These are phyloP conservation scores for Chlorella vulgaris DNA, from an alignment of 139 green algal genomes.

Conservation along the genomic window DNA sequence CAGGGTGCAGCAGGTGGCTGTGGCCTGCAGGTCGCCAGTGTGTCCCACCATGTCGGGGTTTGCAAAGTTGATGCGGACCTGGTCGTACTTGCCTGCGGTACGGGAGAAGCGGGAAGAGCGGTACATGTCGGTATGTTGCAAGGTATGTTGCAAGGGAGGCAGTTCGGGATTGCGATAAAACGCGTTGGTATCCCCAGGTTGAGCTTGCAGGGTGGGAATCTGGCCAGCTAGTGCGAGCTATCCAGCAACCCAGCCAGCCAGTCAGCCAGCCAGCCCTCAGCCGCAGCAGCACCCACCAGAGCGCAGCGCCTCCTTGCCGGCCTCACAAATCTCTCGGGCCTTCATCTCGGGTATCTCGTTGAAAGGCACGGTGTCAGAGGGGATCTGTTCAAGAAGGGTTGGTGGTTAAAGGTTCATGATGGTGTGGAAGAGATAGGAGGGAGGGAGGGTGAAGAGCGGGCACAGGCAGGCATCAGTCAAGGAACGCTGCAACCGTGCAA, in stretches of 20 bases:
- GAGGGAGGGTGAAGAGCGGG: too few relatives aligned
- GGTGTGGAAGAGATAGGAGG: too few relatives aligned
- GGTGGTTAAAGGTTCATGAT: not conserved
- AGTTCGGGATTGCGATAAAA: too few relatives aligned
- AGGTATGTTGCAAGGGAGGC: too few relatives aligned
- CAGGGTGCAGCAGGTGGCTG: slow-evolving; percentile 60
- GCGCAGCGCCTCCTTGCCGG: slow-evolving; percentile 84
- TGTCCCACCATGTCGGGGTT: slow-evolving; percentile 88
- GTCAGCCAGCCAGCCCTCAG: too few relatives aligned
- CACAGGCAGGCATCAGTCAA: too few relatives aligned
- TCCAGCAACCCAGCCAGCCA: not conserved
- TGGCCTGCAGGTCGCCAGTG: slow-evolving; percentile 80
- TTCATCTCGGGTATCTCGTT: slow-evolving; percentile 96
- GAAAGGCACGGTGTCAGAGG: slow-evolving; percentile 91
- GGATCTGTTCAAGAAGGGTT: slow-evolving; percentile 65
- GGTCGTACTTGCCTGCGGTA: slow-evolving; percentile 34
- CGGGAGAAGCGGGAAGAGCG: too few relatives aligned
- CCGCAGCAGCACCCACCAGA: slow-evolving; percentile 30
- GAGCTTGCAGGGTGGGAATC: not conserved
- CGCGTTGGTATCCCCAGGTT: too few relatives aligned
- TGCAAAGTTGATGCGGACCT: slow-evolving; percentile 39
- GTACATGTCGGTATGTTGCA: not conserved
- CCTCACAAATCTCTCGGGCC: slow-evolving; percentile 89
- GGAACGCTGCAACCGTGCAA: too few relatives aligned
- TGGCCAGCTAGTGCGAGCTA: not conserved